Evolutionary conservation across 202 grass and related monocot species (phyloP), one percentile per base, ranked within the genome.

Genomic region (Schoenoplectus tabernaemontani): DNA sequence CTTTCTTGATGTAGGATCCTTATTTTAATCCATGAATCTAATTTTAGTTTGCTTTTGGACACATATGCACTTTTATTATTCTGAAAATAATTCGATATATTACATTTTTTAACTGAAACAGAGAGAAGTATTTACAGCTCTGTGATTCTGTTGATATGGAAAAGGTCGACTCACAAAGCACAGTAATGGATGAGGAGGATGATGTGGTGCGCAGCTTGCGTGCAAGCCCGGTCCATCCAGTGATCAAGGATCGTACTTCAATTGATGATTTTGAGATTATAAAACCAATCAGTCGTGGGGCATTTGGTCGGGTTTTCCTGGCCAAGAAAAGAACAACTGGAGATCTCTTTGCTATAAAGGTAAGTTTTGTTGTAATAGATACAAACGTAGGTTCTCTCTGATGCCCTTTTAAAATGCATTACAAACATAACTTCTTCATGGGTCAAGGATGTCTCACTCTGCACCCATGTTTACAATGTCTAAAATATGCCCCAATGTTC

Each of bases 191-290:
- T 82, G 96, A 99, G 85, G 96, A 99, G 83, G 96, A 99, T 42
- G 92, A 96, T 87, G 86, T 96, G 62, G 96, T 99, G 9, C 92
- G 90, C 76, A 99, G 96, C 80, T 93, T 99, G 66, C 88, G 88
- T 30, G 90, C 96, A 59, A 99, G 96, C 79, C 96, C 96, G 41
- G 92, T 96, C 74, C 96, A 99, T 74, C 87, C 92, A 82, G 85
- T 89, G 43, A 67, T 76, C 12, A 99, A 99, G 83, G 96, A 99
- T 79, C 86, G 96, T 78, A 99, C 88, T 83, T 99, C 96, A 64
- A 99, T 99, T 78, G 92, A 99, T 87, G 96, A 99, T 84, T 99
- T 99, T 60, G 96, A 99, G 89, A 99, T 96, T 72, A 96, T 96
- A 79, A 99, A 99, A 83, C 96, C 92, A 63, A 99, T 99, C 28